Conservation (phyloP, 176 grass and related monocot genomes). For the bread wheat (Triticum aestivum) region IWGSC_CS_RefSeq_v2.1 NC_057810.1:700078119-700078618, state of each 20-base stretch:
- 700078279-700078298: slow-evolving; percentile 83
- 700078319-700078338: slow-evolving; percentile 83
- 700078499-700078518: slow-evolving; percentile 50
- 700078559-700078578: slow-evolving; percentile 82
- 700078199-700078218: slow-evolving; percentile 55
- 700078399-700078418: background rate
- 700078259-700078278: slow-evolving; percentile 90
- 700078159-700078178: slow-evolving; percentile 90
- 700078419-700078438: slow-evolving; percentile 99
- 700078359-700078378: slow-evolving; percentile 16
- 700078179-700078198: slow-evolving; percentile 62
- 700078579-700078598: background rate
- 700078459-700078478: slow-evolving; percentile 78
- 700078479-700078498: slow-evolving; percentile 54
- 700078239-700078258: slow-evolving; percentile 75
- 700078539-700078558: slow-evolving; percentile 82
- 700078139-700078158: slow-evolving; percentile 98
- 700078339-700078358: background rate
- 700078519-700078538: slow-evolving; percentile 88
- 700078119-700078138: slow-evolving; percentile 59
- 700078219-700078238: slow-evolving; percentile 59
- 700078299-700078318: slow-evolving; percentile 82
- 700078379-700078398: background rate
- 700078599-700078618: background rate
- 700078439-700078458: slow-evolving; percentile 94